A percentile compares a stretch with the other conserved stretches of the same genome.
Evolutionary conservation across 1,139 yeast genomes (phyloP).

Genomic region (Nakaseomyces delphensis): DNA sequence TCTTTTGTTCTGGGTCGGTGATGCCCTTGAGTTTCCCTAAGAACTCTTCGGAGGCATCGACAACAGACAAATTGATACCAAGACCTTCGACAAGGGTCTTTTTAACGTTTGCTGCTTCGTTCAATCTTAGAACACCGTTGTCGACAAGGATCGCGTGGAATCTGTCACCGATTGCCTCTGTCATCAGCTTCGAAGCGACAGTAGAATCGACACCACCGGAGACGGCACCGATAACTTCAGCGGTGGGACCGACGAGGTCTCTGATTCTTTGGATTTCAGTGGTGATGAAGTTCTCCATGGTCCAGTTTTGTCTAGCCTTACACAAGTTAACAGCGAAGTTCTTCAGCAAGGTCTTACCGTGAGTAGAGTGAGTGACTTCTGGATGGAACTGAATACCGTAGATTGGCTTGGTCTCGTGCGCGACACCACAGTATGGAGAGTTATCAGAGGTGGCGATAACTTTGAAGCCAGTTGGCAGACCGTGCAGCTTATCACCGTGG

Average conservation of each 20-base stretch:
- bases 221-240: constrained; percentile 98
- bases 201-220: constrained; percentile 99
- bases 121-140: constrained; percentile 93
- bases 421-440: constrained; percentile 93
- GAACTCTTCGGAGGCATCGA: constrained; percentile 90
- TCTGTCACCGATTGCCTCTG: constrained; percentile 96
- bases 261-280: constrained; percentile 91
- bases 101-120: constrained; percentile 84
- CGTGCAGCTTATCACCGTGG: constrained; percentile 91
- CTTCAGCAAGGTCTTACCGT: constrained; percentile 78
- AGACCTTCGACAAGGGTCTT: constrained; percentile 84
- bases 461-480: constrained; percentile 82
- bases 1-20: constrained; percentile 97
- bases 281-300: constrained; percentile 94
- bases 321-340: constrained; percentile 93
- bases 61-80: constrained; percentile 88
- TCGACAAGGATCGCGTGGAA: constrained; percentile 98
- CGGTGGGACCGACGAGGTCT: constrained; percentile 89
- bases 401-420: constrained; percentile 62
- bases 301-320: constrained; percentile 84
- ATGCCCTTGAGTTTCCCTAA: constrained; percentile 81
- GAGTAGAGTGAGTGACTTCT: constrained; percentile 92
- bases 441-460: constrained; percentile 86
- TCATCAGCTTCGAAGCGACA: constrained; percentile 96
- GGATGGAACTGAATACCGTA: constrained; percentile 99